phyloP scores from a whole-genome alignment of 2,329 filamentous ascomycete genomes.

The Ophiosphaerella narmari region DNA sequence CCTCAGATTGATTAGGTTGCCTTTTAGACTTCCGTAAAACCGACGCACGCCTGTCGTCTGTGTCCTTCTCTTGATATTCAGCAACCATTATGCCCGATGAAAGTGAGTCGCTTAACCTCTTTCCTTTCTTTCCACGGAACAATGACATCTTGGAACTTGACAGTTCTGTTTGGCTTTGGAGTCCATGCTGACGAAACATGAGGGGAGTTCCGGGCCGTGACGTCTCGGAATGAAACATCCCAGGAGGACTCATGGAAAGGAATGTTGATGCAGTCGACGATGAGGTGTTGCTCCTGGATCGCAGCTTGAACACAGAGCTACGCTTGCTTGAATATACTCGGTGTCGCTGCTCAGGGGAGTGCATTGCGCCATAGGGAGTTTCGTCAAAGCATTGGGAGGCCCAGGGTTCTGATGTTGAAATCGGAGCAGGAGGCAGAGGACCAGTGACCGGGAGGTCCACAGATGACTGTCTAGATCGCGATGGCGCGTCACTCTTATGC shows the following conservation, averaged over 20 bases:
- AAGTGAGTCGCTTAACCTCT: conserved; percentile 42
- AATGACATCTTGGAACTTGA: conserved; percentile 32
- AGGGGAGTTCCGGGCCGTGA: conserved; percentile 31
- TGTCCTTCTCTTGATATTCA: conserved; percentile 33
- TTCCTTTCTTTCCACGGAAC: conserved; percentile 43
- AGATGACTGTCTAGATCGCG: conserved; percentile 41
- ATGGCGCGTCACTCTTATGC: conserved; percentile 38
- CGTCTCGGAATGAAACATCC: conserved; percentile 27
- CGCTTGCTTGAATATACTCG: conserved; percentile 30
- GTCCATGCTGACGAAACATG: conserved; percentile 23
- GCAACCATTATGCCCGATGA: conserved; percentile 18
- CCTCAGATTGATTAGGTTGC: conserved; percentile 25
- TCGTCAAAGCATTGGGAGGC: conserved; percentile 30
- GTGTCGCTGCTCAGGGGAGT: conserved; percentile 37
- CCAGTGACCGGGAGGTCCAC: conserved; percentile 35
- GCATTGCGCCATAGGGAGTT: conserved; percentile 30
- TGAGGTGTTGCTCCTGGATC: conserved; percentile 45
- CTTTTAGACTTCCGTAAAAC: conserved; percentile 40
- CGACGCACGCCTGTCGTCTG: conserved; percentile 34
- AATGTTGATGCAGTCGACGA: conserved; percentile 40
- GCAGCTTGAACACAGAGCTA: conserved; percentile 44
- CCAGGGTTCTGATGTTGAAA: conserved; percentile 30
- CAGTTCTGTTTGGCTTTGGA: conserved; percentile 29
- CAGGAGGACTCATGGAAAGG: conserved; percentile 25
- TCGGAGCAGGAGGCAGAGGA: conserved; percentile 24